Percentiles rank a stretch among this genome's conserved stretches.
These are phyloP conservation scores for Ascocoryne sarcoides DNA, from an alignment of 2,329 filamentous ascomycete genomes.

Conservation along the genomic window DNA sequence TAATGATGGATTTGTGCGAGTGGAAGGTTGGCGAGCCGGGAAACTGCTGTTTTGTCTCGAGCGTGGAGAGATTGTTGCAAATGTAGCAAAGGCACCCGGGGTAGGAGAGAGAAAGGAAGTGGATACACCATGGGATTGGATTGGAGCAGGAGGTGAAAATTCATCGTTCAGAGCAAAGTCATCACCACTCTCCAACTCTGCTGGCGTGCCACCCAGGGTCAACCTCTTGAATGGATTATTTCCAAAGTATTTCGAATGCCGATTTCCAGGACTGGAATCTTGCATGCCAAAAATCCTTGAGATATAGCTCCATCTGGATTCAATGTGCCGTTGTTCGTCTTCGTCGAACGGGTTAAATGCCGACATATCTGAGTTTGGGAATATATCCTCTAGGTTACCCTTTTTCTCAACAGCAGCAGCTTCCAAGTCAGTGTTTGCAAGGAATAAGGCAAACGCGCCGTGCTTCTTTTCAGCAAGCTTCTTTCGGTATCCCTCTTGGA, in stretches of 20 bases:
- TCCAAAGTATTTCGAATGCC: background rate
- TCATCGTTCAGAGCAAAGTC: background rate
- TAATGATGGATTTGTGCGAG: background rate
- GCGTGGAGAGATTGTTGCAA: background rate
- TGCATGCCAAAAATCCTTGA: slow-evolving; percentile 12
- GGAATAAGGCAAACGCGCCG: slow-evolving; percentile 40
- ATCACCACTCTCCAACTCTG: too few species aligned
- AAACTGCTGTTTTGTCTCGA: background rate
- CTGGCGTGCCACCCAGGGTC: too few species aligned
- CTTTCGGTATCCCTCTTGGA: slow-evolving; percentile 58
- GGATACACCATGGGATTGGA: background rate
- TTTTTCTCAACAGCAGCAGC: background rate
- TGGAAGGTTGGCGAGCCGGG: too few species aligned
- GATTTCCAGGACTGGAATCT: slow-evolving; percentile 2
- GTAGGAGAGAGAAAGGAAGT: background rate
- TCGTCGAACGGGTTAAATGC: slow-evolving; percentile 3
- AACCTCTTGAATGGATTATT: background rate
- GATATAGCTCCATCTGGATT: slow-evolving; percentile 3
- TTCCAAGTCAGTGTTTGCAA: slow-evolving; percentile 16
- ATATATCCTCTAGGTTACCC: background rate
- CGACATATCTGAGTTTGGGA: background rate
- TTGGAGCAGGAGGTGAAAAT: background rate
- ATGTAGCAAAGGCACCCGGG: background rate
- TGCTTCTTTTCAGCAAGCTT: slow-evolving; percentile 39
- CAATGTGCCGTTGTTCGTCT: background rate